These are phyloP conservation scores for Datura wrightii DNA, from an alignment of 257 asterid genomes.

Conservation along the genomic window DNA sequence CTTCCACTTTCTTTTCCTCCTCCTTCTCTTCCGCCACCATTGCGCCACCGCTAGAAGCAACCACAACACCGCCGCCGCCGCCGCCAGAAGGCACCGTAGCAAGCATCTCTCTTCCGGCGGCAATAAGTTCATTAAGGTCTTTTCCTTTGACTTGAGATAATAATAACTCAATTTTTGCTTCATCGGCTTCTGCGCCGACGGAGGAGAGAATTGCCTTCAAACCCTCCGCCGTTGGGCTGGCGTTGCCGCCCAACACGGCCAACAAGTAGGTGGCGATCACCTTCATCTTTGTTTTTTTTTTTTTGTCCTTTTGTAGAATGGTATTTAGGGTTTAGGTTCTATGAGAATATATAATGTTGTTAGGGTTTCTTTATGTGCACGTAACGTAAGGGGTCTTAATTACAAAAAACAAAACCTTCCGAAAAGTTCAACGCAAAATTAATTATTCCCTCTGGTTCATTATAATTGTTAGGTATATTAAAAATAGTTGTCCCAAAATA, in stretches of 20 bases:
- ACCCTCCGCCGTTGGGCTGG: constrained; percentile 33
- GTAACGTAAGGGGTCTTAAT: background rate
- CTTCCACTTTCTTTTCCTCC: constrained; percentile 38
- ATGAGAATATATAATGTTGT: background rate
- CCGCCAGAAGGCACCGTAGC: constrained; percentile 46
- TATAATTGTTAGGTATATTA: no score
- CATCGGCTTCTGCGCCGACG: constrained; percentile 42
- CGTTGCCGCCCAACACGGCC: constrained; percentile 37
- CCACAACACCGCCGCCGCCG: constrained; percentile 30
- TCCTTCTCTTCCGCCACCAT: constrained; percentile 32
- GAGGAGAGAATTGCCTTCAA: constrained; percentile 33
- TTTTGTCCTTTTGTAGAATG: background rate
- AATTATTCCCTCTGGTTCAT: no score
- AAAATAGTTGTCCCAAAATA: no score
- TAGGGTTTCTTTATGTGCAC: background rate
- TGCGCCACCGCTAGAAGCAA: constrained; percentile 24
- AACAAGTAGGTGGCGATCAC: constrained; percentile 38
- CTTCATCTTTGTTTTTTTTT: constrained; percentile 17
- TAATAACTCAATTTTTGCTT: constrained; percentile 37
- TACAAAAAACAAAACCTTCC: background rate
- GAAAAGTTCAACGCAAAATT: no score
- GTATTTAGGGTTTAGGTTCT: background rate
- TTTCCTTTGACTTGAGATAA: constrained; percentile 38
- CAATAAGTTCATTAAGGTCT: constrained; percentile 43
- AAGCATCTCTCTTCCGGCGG: constrained; percentile 42